Conservation (phyloP, 2,329 filamentous ascomycete species). For the Paraconiothyrium brasiliense region DNA sequence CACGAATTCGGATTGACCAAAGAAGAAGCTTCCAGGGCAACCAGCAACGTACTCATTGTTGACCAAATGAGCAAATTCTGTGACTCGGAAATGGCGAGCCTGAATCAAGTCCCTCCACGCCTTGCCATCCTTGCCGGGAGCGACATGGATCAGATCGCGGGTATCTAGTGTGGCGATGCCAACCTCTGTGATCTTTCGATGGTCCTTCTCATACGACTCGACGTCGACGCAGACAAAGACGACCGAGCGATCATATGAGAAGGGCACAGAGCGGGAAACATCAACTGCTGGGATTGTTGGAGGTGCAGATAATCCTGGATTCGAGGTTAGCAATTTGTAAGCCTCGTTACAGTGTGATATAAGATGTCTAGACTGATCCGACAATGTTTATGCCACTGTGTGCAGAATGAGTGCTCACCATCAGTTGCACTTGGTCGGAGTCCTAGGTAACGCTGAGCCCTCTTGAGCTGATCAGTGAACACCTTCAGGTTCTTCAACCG, state of each 20-base stretch:
- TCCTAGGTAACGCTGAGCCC: constrained; percentile 76
- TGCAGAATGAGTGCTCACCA: constrained; percentile 23
- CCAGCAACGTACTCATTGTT: constrained; percentile 77
- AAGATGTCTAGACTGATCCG: neutral
- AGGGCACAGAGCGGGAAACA: constrained; percentile 30
- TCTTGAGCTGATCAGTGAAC: constrained; percentile 67
- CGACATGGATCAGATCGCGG: constrained; percentile 60
- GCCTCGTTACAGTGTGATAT: neutral
- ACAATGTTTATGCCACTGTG: neutral
- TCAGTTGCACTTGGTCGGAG: constrained; percentile 58
- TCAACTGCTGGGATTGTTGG: constrained; percentile 26
- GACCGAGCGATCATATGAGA: constrained; percentile 56
- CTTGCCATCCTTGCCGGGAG: constrained; percentile 69
- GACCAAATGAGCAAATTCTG: constrained; percentile 70
- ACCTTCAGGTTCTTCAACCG: constrained; percentile 61
- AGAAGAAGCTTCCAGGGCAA: constrained; percentile 77
- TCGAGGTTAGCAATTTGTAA: neutral
- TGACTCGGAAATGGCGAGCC: constrained; percentile 78
- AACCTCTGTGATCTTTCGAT: constrained; percentile 79
- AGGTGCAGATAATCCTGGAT: constrained; percentile 4
- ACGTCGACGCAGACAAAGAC: constrained; percentile 84
- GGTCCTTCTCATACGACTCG: constrained; percentile 78
- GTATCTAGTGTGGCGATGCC: constrained; percentile 86
- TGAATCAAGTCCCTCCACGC: constrained; percentile 75
- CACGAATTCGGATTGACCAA: constrained; percentile 71